These are phyloP conservation scores for Erigeron philadelphicus DNA, from an alignment of 140 eudicot genomes.

Conservation along the genomic window DNA sequence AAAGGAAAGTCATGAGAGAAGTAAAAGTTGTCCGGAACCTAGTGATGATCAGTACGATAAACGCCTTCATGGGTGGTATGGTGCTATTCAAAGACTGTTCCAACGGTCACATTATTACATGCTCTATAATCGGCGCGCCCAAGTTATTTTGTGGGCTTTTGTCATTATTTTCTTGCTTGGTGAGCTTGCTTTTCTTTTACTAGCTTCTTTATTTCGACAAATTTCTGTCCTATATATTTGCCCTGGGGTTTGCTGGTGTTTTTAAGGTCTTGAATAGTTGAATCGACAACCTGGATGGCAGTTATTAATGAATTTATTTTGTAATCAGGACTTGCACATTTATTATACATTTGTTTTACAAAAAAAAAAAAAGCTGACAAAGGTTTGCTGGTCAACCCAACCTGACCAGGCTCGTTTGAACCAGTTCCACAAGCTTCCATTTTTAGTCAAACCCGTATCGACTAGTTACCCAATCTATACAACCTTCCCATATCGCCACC, in stretches of 20 bases:
- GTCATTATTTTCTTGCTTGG: conserved; percentile 52
- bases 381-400: too few species aligned
- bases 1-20: conserved; percentile 39
- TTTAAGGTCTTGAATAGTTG: not conserved
- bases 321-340: too few species aligned
- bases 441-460: too few species aligned
- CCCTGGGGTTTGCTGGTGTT: not conserved
- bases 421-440: too few species aligned
- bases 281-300: too few species aligned
- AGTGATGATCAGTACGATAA: conserved; percentile 55
- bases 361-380: too few species aligned
- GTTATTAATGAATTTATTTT: too few species aligned
- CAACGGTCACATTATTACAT: conserved; percentile 72
- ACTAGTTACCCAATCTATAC: not conserved
- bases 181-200: conserved; percentile 31
- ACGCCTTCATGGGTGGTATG: conserved; percentile 59
- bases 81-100: conserved; percentile 59
- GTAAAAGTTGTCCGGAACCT: conserved; percentile 45
- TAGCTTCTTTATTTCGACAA: not conserved
- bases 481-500: not conserved
- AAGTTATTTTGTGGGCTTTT: conserved; percentile 41
- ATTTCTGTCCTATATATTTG: not conserved
- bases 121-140: conserved; percentile 57
- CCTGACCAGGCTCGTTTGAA: too few species aligned
- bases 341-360: too few species aligned